Conservation (phyloP, 140 eudicot species). For the Bidens hawaiensis region DNA sequence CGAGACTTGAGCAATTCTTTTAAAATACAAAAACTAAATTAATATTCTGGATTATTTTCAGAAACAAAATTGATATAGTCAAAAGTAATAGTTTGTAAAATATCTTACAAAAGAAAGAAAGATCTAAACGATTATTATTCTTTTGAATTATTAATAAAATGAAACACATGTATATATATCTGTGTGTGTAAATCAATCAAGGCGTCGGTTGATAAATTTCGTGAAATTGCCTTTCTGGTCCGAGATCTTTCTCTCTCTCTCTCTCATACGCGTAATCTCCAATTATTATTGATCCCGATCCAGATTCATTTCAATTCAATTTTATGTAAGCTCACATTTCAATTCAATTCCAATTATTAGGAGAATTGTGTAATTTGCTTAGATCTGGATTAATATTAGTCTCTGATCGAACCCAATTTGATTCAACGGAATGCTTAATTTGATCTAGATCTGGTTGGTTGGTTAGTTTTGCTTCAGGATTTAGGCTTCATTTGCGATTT, state of each 20-base stretch:
- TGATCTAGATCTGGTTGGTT: conserved; percentile 32
- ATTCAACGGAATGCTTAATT: conserved; percentile 11
- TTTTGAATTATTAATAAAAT: no score
- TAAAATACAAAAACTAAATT: no score
- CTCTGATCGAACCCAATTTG: conserved; percentile 12
- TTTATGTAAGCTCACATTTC: conserved; percentile 22
- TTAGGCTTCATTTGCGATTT: background rate
- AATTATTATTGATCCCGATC: conserved; percentile 25
- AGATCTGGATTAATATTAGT: conserved; percentile 22
- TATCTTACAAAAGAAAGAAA: no score
- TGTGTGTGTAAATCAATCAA: no score
- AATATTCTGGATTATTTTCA: no score
- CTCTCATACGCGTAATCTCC: conserved; percentile 24
- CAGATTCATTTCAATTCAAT: no score
- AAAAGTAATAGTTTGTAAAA: no score
- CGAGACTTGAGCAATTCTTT: no score
- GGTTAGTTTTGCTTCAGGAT: conserved; percentile 3
- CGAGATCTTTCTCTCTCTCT: conserved; percentile 27
- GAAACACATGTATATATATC: background rate
- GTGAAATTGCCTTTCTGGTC: conserved; percentile 29
- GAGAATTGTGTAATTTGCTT: conserved; percentile 2
- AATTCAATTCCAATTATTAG: background rate
- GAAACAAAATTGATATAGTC: no score
- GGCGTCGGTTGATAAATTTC: conserved; percentile 29
- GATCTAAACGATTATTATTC: no score